Evolutionary conservation across 371 early-diverging fungal species (phyloP).

Genomic region (Mortierella sp.): DNA sequence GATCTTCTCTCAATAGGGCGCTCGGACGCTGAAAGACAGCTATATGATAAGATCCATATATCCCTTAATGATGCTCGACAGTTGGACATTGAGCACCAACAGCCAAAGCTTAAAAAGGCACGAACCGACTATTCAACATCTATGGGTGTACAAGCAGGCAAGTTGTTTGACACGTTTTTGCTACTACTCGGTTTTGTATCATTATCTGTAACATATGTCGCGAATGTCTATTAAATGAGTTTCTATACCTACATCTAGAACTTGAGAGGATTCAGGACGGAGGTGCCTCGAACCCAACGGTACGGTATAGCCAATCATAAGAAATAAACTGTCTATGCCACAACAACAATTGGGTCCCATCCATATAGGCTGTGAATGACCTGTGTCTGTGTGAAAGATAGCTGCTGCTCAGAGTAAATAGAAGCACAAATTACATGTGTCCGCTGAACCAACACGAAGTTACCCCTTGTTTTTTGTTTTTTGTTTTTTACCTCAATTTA

Average conservation of each 20-base stretch:
- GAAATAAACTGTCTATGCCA: not conserved
- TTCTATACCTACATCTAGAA: slow-evolving; percentile 17
- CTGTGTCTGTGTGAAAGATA: not conserved
- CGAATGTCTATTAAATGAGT: not conserved
- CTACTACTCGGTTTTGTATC: not conserved
- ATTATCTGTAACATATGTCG: not conserved
- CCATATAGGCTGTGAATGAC: not conserved
- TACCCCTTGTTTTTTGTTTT: not conserved
- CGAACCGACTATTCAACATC: slow-evolving; percentile 38
- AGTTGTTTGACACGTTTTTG: not conserved
- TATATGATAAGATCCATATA: slow-evolving; percentile 67
- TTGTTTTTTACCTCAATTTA: not conserved
- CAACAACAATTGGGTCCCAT: not conserved
- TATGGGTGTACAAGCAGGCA: slow-evolving; percentile 50
- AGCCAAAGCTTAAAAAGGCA: slow-evolving; percentile 35
- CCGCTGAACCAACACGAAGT: not conserved
- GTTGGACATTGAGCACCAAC: slow-evolving; percentile 38
- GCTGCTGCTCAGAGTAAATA: not conserved
- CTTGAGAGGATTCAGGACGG: slow-evolving; percentile 52
- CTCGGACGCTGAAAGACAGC: slow-evolving; percentile 55
- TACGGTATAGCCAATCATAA: slow-evolving; percentile 45
- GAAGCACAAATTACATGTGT: not conserved
- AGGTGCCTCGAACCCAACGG: slow-evolving; percentile 55
- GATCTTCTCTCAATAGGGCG: slow-evolving; percentile 64
- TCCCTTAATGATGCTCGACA: slow-evolving; percentile 62